Conservation (phyloP, 768 basidiomycete genomes). For the Boletus tomentosulus region DNA sequence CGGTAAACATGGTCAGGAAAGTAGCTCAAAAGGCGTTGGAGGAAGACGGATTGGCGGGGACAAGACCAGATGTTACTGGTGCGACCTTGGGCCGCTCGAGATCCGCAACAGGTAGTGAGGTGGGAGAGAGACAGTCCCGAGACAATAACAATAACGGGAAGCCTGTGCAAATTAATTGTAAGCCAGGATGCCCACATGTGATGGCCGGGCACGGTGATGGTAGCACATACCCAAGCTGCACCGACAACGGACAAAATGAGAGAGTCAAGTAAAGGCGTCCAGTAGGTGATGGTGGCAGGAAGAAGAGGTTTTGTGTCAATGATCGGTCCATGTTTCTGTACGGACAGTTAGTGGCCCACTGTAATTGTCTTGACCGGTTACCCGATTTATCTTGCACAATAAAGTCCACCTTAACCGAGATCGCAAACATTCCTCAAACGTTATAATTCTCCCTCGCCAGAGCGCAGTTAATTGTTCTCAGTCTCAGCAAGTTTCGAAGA, state of each 20-base stretch:
- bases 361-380: slow-evolving; percentile 25
- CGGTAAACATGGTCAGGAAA: slow-evolving; percentile 5
- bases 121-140: neutral
- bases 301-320: slow-evolving; percentile 1
- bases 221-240: neutral
- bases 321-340: slow-evolving; percentile 13
- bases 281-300: neutral
- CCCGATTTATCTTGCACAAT: slow-evolving; percentile 28
- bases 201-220: neutral
- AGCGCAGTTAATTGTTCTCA: slow-evolving; percentile 1
- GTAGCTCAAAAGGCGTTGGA: neutral
- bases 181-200: neutral
- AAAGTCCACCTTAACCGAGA: slow-evolving; percentile 11
- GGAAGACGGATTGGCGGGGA: slow-evolving; percentile 3
- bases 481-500: neutral
- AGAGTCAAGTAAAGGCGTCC: neutral
- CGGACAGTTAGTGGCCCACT: neutral
- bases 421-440: neutral
- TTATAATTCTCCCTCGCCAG: neutral
- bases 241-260: neutral
- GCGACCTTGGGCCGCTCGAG: neutral
- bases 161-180: neutral
- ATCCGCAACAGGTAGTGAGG: neutral
- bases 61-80: neutral
- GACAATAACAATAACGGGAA: neutral